Conservation (phyloP, 169 alveolate species). For the Plasmodium chabaudi region DNA sequence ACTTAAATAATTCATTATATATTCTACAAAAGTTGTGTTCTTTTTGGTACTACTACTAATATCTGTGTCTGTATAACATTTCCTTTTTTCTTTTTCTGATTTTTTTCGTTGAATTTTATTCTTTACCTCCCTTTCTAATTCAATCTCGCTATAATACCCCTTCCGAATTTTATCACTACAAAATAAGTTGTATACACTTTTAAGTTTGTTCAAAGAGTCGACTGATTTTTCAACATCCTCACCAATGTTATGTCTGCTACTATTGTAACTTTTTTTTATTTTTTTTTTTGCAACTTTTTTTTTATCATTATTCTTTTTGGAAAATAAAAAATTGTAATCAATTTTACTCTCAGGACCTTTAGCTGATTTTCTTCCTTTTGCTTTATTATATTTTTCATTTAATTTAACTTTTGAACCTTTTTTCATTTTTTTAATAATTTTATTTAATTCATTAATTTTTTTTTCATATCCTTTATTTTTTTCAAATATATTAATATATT, state of each 20-base stretch:
- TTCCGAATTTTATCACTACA: background rate
- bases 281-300: too few relatives aligned
- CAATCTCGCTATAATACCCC: slow-evolving; percentile 22
- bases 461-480: slow-evolving; percentile 36
- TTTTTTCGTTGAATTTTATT: slow-evolving; percentile 15
- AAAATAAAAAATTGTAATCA: background rate
- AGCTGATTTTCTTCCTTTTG: background rate
- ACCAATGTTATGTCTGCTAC: too few relatives aligned
- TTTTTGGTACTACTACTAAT: background rate
- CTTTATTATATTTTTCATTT: background rate
- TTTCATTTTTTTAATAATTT: slow-evolving; percentile 46
- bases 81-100: slow-evolving; percentile 12
- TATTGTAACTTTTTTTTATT: too few relatives aligned
- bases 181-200: background rate
- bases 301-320: background rate
- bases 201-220: too few relatives aligned
- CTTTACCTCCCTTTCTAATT: slow-evolving; percentile 36
- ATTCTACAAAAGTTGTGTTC: background rate
- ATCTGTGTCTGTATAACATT: slow-evolving; percentile 21
- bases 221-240: too few relatives aligned
- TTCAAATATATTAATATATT: slow-evolving; percentile 43
- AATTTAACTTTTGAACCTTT: slow-evolving; percentile 7
- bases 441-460: slow-evolving; percentile 57
- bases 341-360: background rate
- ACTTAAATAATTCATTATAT: background rate